phyloP scores from a whole-genome alignment of 2,329 filamentous ascomycete genomes.

The Talaromyces sp. region DNA sequence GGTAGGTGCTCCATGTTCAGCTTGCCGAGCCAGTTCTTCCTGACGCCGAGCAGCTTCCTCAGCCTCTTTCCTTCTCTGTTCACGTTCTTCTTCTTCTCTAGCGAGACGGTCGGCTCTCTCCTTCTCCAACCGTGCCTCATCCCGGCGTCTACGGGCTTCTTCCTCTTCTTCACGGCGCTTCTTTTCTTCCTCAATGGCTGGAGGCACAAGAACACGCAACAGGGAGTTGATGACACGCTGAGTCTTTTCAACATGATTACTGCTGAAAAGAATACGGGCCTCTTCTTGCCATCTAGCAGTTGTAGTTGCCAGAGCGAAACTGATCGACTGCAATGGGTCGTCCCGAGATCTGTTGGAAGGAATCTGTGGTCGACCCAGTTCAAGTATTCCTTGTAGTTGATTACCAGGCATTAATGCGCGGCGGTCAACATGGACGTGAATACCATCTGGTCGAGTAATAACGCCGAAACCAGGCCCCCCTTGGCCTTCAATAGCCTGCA shows the following conservation, averaged over 20 bases:
- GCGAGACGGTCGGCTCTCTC: constrained; percentile 58
- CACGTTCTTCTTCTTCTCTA: constrained; percentile 66
- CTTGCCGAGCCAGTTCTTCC: constrained; percentile 60
- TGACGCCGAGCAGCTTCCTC: constrained; percentile 58
- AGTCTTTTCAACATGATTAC: constrained; percentile 62
- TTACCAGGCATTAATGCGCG: constrained; percentile 43
- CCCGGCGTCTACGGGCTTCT: constrained; percentile 53
- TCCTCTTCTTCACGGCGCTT: constrained; percentile 57
- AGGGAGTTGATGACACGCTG: constrained; percentile 64
- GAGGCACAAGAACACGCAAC: constrained; percentile 69
- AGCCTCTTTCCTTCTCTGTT: constrained; percentile 63
- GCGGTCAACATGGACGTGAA: constrained; percentile 53
- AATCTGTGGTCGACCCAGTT: constrained; percentile 28
- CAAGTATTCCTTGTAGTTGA: constrained; percentile 49
- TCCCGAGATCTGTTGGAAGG: constrained; percentile 38
- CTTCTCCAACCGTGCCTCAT: constrained; percentile 58
- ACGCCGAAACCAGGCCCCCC: constrained; percentile 40
- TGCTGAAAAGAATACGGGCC: constrained; percentile 76
- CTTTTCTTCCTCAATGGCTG: constrained; percentile 76
- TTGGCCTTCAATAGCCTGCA: constrained; percentile 50
- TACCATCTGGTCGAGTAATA: constrained; percentile 44
- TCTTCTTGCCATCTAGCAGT: constrained; percentile 82
- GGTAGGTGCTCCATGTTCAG: constrained; percentile 47
- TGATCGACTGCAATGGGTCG: constrained; percentile 62
- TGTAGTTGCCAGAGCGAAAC: constrained; percentile 69